phyloP scores from a whole-genome alignment of 129 eudicot species.

The Helianthus annuus region HanXRQr2.0-SUNRISE NC_035446.2:141816059-141816558 shows the following conservation, averaged over 20 bases:
- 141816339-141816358: constrained; percentile 56
- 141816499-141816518: not conserved
- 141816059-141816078: too few species aligned
- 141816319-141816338: constrained; percentile 79
- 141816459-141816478: constrained; percentile 15
- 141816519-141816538: not conserved
- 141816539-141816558: not conserved
- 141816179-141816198: not conserved
- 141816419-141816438: not conserved
- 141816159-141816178: not conserved
- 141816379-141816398: constrained; percentile 90
- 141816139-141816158: not conserved
- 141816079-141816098: constrained; percentile 90
- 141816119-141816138: not conserved
- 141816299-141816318: constrained; percentile 84
- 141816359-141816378: constrained; percentile 57
- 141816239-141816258: not conserved
- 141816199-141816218: constrained; percentile 6
- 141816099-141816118: constrained; percentile 83
- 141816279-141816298: constrained; percentile 67
- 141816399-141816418: constrained; percentile 72
- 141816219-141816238: constrained; percentile 1
- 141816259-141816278: not conserved
- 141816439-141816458: not conserved
- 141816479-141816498: not conserved